These are phyloP conservation scores for Xylaria telfairii DNA, from an alignment of 495 filamentous ascomycete genomes.

Conservation along the genomic window DNA sequence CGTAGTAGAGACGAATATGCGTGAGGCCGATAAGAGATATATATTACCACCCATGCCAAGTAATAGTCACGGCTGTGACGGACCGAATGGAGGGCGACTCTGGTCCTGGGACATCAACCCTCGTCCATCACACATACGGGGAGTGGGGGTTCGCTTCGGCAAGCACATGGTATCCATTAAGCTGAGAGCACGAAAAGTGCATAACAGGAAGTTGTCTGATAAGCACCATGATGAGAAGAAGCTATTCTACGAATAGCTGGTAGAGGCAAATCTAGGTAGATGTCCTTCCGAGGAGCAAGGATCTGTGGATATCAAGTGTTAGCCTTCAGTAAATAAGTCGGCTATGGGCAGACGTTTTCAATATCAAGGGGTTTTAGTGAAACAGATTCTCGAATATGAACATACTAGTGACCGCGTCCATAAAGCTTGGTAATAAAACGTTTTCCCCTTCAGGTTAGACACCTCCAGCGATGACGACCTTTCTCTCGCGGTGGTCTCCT, in stretches of 20 bases:
- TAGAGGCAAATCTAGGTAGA: not conserved
- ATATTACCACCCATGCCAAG: slow-evolving; percentile 28
- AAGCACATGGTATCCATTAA: slow-evolving; percentile 16
- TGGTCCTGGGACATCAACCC: slow-evolving; percentile 20
- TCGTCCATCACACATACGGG: slow-evolving; percentile 13
- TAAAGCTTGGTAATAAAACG: slow-evolving; percentile 5
- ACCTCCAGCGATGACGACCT: not conserved
- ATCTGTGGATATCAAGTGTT: not conserved
- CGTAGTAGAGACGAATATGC: not conserved
- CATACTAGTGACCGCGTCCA: not conserved
- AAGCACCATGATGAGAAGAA: not conserved
- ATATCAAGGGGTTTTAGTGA: not conserved
- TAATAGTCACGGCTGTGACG: slow-evolving; percentile 24
- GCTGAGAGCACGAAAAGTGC: not conserved
- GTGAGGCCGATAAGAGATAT: slow-evolving; percentile 24
- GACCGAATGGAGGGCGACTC: slow-evolving; percentile 24
- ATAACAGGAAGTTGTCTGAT: slow-evolving; percentile 2
- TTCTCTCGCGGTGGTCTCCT: not conserved
- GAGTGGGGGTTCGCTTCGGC: slow-evolving; percentile 25
- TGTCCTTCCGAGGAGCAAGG: not conserved
- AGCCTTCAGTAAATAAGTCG: not conserved
- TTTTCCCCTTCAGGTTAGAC: slow-evolving; percentile 5
- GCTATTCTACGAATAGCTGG: not conserved
- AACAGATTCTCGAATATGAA: not conserved
- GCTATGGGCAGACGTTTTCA: not conserved